These are phyloP conservation scores for Brassica carinata DNA, from an alignment of 345 rosid genomes.

Conservation along the genomic window DNA sequence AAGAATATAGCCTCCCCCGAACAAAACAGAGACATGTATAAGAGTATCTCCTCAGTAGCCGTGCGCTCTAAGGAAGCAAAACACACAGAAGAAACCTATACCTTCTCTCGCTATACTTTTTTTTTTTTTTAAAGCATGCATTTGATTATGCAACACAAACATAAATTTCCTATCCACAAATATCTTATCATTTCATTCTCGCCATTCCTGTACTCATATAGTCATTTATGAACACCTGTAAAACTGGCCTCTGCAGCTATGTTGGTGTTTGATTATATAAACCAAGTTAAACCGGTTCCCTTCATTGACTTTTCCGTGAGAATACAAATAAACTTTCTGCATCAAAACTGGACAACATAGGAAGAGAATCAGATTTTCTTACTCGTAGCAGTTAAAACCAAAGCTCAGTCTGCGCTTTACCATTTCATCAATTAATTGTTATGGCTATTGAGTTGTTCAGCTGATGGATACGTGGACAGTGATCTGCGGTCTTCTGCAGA, in stretches of 20 bases:
- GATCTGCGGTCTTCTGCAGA: conserved; percentile 15
- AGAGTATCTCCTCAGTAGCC: conserved; percentile 4
- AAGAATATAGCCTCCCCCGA: background rate
- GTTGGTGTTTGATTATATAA: conserved; percentile 10
- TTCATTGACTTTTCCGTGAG: background rate
- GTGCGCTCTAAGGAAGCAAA: conserved; percentile 26
- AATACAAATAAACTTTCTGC: background rate
- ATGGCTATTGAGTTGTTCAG: conserved; percentile 8
- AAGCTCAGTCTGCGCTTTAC: conserved; percentile 33
- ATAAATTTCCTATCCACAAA: conserved; percentile 19
- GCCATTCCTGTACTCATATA: background rate
- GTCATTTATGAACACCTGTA: conserved; percentile 3
- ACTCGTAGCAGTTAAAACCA: conserved; percentile 19
- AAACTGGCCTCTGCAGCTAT: conserved; percentile 2
- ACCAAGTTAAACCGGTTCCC: conserved; percentile 15
- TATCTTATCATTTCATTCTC: conserved; percentile 4
- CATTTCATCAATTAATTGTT: conserved; percentile 28
- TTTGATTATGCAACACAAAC: background rate
- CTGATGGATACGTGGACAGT: conserved; percentile 16
- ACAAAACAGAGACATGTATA: conserved; percentile 10
- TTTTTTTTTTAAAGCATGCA: conserved; percentile 12
- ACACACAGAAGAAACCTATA: conserved; percentile 14
- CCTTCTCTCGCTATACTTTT: conserved; percentile 17
- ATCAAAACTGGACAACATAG: conserved; percentile 21
- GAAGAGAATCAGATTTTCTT: conserved; percentile 22